Base-by-base conservation (phyloP, 2,329 filamentous ascomycete species). In the Colletotrichum chlorophyti region DNA sequence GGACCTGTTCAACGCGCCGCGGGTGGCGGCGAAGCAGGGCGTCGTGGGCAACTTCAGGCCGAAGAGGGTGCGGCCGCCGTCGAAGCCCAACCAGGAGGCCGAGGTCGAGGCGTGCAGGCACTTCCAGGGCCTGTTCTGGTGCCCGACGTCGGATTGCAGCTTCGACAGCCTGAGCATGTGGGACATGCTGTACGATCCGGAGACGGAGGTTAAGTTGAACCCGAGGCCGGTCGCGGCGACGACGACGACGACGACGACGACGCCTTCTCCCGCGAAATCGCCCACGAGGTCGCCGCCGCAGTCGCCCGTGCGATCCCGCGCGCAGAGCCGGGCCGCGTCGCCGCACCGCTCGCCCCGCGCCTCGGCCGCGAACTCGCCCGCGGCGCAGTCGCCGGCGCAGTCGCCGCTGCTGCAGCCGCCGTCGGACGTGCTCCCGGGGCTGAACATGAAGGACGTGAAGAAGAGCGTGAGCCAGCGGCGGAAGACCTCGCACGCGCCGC, bases 121-220 rank as follows among this genome's bases (percentile, higher is more conserved):
- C 21, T 63, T 63, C 11, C 43, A 49, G 19, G 61, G 59, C 2
- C 27, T 59, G 2, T 62, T 63, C 17, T 63, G 61, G 61, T 55
- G 54, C 26, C 61, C 61, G 6, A 53, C 54, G 3, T 49, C 46
- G 4, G 61, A 63, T n/a, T 45, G 45, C 34, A 60, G 53, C 2
- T 63, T 63, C 19, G 61, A 62, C 21, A 58, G 60, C 26, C 1
- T 63, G 35, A 62, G 43, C 10, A 35, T 63, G 15, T 63, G 61
- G 61, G 59, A 62, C 14, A 50, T 63, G 34, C 14, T 63, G 37
- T 63, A 63, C 8, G 61, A 63, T 5, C 50, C 59, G 10, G 61
- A 63, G 27, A 49, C 61, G 27, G 61, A 63, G 43, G 14, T 49
- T 5, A 53, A 53, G 29, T 31, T 63, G 26, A 45, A 19, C 11